Conservation (phyloP, 208 protist genomes). For the Crithidia acanthocephali region DNA sequence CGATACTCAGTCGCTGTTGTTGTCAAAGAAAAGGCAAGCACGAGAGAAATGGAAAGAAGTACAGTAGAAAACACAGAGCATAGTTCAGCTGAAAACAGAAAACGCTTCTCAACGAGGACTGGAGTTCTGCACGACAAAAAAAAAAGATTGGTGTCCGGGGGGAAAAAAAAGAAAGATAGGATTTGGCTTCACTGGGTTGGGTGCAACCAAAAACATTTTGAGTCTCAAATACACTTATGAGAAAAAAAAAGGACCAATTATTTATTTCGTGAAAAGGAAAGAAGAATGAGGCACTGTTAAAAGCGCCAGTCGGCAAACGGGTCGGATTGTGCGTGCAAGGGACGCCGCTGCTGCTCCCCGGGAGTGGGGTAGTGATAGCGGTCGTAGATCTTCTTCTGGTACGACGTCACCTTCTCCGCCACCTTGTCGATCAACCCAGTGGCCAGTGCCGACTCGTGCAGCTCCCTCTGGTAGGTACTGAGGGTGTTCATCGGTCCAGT, state of each 20-base stretch:
- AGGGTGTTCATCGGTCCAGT: constrained; percentile 14
- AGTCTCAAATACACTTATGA: no score
- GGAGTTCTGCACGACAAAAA: no score
- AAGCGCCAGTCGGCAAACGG: constrained; percentile 25
- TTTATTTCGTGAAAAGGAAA: not conserved
- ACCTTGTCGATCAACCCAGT: constrained; percentile 31
- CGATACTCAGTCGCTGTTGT: no score
- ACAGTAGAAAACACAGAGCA: no score
- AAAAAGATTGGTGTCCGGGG: no score
- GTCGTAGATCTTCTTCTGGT: constrained; percentile 19
- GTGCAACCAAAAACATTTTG: constrained; percentile 15
- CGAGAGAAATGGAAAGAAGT: no score
- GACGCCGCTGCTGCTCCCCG: constrained; percentile 3
- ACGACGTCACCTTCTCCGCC: constrained; percentile 18
- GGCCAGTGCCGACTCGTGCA: constrained; percentile 37
- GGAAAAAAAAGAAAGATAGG: constrained; percentile 10
- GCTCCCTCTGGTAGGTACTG: constrained; percentile 41
- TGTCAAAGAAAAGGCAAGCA: no score
- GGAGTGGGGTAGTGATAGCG: constrained; percentile 28
- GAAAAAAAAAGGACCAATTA: not conserved
- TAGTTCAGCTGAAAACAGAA: no score
- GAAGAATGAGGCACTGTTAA: not conserved
- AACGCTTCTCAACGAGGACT: no score
- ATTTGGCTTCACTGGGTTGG: no score
- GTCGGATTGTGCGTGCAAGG: constrained; percentile 15